A percentile compares a stretch with the other conserved stretches of the same genome.
Conservation (phyloP, 371 early-diverging fungal species). For the Funneliformis caledonium region DNA sequence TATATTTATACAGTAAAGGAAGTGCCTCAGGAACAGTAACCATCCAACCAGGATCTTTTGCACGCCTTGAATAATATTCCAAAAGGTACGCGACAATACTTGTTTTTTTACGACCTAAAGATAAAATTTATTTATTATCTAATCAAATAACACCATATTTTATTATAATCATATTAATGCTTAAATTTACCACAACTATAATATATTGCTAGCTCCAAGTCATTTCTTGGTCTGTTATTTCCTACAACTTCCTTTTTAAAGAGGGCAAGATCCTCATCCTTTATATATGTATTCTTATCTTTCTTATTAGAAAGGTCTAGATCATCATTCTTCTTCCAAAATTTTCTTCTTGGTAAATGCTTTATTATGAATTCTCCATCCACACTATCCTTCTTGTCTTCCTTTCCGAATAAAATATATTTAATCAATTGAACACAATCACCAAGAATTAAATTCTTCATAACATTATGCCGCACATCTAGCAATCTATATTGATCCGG, state of each 20-base stretch:
- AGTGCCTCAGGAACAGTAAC: not conserved
- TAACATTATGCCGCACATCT: not conserved
- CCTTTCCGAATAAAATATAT: not conserved
- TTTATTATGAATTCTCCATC: no score
- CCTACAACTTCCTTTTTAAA: no score
- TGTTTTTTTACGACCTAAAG: not conserved
- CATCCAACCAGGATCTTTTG: conserved; percentile 4
- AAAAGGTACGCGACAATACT: not conserved
- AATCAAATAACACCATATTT: no score
- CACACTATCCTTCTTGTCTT: not conserved
- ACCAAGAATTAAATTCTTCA: not conserved
- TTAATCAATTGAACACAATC: not conserved
- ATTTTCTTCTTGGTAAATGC: not conserved
- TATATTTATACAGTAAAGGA: not conserved
- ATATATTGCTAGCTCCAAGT: no score
- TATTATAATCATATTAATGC: no score
- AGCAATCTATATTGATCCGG: not conserved
- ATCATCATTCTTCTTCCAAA: not conserved
- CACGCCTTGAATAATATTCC: not conserved
- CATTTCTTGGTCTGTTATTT: no score
- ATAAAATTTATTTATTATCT: no score
- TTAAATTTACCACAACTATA: no score
- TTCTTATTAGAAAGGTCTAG: not conserved
- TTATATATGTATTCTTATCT: not conserved
- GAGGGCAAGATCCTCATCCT: no score